These are phyloP conservation scores for Aspergillus incahuasiensis DNA, from an alignment of 495 filamentous ascomycete genomes.

Conservation along the genomic window DNA sequence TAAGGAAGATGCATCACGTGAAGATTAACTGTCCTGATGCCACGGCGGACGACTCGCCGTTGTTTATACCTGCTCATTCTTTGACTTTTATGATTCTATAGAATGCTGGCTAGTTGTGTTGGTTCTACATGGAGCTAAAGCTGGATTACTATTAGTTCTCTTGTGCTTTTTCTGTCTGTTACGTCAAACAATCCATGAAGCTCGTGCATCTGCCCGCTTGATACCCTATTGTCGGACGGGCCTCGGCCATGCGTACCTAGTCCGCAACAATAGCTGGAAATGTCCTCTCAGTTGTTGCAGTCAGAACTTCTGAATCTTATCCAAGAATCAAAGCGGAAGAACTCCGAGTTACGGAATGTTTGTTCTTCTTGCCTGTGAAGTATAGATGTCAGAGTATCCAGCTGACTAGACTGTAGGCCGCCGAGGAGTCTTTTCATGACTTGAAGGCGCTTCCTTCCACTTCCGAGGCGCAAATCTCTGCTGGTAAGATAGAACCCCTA, in stretches of 20 bases:
- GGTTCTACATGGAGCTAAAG: neutral
- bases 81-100: neutral
- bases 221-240: slow-evolving; percentile 6
- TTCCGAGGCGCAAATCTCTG: slow-evolving; percentile 77
- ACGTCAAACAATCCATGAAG: slow-evolving; percentile 11
- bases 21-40: slow-evolving; percentile 37
- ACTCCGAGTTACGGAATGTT: slow-evolving; percentile 82
- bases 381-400: slow-evolving; percentile 3
- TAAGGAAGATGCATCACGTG: slow-evolving; percentile 36
- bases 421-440: slow-evolving; percentile 89
- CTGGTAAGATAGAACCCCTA: slow-evolving; percentile 51
- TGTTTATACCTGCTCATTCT: slow-evolving; percentile 5
- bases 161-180: neutral
- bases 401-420: slow-evolving; percentile 57
- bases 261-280: slow-evolving; percentile 40
- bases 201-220: slow-evolving; percentile 9
- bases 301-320: slow-evolving; percentile 88
- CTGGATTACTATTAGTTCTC: neutral
- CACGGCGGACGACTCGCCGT: slow-evolving; percentile 15
- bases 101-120: neutral
- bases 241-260: slow-evolving; percentile 35
- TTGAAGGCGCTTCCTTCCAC: slow-evolving; percentile 73
- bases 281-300: slow-evolving; percentile 89
- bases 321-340: slow-evolving; percentile 92
- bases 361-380: slow-evolving; percentile 19